phyloP scores from a whole-genome alignment of 179 eudicot species.

The Vitellaria paradoxa region DNA sequence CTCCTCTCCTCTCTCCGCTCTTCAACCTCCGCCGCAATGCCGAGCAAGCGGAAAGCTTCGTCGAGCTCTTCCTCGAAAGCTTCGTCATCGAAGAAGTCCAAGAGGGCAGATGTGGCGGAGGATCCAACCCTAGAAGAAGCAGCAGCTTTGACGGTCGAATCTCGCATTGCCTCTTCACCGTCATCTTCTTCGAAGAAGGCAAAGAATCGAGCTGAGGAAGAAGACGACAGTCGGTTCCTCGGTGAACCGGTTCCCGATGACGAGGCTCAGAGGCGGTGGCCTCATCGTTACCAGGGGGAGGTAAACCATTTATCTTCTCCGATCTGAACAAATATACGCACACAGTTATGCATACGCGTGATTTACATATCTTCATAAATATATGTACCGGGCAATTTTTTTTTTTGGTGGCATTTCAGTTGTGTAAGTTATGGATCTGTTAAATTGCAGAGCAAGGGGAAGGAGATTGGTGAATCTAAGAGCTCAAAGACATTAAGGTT shows the following conservation, averaged over 20 bases:
- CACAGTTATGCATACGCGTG: not conserved
- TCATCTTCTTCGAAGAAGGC: not conserved
- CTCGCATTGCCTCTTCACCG: not conserved
- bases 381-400: too few relatives aligned
- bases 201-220: not conserved
- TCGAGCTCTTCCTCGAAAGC: not conserved
- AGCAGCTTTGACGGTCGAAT: not conserved
- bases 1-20: not conserved
- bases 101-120: not conserved
- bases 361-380: not conserved
- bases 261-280: conserved; percentile 14
- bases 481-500: not conserved
- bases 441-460: not conserved
- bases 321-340: not conserved
- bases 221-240: conserved; percentile 5
- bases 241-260: conserved; percentile 10
- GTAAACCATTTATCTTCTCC: not conserved
- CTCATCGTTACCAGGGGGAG: conserved; percentile 11
- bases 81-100: not conserved
- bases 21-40: not conserved
- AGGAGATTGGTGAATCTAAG: not conserved
- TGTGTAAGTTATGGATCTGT: not conserved
- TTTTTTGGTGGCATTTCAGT: not conserved
- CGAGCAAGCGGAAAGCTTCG: conserved; percentile 11
- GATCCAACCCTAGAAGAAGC: not conserved